Evolutionary conservation across 1,139 yeast species (phyloP).

Genomic region (Yarrowia galli): DNA sequence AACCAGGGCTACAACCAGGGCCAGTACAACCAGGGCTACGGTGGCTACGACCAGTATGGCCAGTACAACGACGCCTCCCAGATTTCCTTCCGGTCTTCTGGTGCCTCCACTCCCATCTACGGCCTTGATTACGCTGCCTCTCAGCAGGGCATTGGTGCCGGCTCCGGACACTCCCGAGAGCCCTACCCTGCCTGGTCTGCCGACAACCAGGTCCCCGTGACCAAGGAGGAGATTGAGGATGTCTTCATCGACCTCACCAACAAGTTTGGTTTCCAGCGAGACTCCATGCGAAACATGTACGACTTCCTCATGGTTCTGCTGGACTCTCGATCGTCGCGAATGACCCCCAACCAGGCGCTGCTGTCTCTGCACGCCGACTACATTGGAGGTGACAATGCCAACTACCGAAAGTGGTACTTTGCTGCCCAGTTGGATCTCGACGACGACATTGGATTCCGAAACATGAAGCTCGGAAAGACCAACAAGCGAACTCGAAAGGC

Average conservation of each 20-base stretch:
- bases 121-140: slow-evolving; percentile 79
- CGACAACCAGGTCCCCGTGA: slow-evolving; percentile 83
- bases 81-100: slow-evolving; percentile 81
- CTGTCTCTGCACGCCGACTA: slow-evolving; percentile 94
- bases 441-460: slow-evolving; percentile 77
- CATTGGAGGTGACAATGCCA: slow-evolving; percentile 92
- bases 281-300: slow-evolving; percentile 95
- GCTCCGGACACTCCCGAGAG: slow-evolving; percentile 57
- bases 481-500: slow-evolving; percentile 62
- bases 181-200: slow-evolving; percentile 98
- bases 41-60: slow-evolving; percentile 40
- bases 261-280: slow-evolving; percentile 97
- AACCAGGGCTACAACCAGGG: slow-evolving; percentile 49
- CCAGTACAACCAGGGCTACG: slow-evolving; percentile 40
- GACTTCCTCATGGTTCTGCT: slow-evolving; percentile 93
- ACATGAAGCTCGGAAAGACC: slow-evolving; percentile 80
- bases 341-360: slow-evolving; percentile 96
- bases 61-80: slow-evolving; percentile 49
- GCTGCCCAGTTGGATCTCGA: slow-evolving; percentile 91
- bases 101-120: slow-evolving; percentile 95
- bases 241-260: slow-evolving; percentile 87
- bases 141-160: slow-evolving; percentile 52
- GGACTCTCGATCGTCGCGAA: slow-evolving; percentile 94
- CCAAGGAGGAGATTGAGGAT: slow-evolving; percentile 89
- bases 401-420: slow-evolving; percentile 94